These are phyloP conservation scores for Trichoderma afroharzianum DNA, from an alignment of 2,329 filamentous ascomycete species.

Conservation along the genomic window DNA sequence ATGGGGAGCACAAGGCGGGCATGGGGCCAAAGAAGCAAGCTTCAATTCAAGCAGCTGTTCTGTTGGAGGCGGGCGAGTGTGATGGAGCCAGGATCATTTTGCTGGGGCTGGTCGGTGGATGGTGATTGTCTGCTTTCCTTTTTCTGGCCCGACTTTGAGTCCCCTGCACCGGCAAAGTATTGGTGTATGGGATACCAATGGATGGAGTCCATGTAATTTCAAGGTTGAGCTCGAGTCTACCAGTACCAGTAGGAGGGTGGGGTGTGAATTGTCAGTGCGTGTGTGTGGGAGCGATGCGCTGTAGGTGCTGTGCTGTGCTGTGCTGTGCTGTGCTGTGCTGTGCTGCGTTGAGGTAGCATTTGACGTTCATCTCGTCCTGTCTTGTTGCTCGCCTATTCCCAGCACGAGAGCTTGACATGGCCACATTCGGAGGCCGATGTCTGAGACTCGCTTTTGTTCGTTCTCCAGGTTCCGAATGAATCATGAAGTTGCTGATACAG, in stretches of 20 bases:
- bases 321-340: neutral
- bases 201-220: neutral
- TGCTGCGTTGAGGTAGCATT: neutral
- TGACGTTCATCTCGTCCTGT: neutral
- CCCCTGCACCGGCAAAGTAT: neutral
- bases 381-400: neutral
- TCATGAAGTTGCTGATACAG: neutral
- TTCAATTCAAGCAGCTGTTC: neutral
- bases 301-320: neutral
- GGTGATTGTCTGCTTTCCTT: constrained; percentile 8
- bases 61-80: neutral
- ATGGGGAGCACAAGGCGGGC: constrained; percentile 12
- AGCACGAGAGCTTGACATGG: neutral
- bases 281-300: neutral
- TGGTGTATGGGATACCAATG: neutral
- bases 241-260: constrained; percentile 7
- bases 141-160: neutral
- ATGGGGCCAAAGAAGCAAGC: constrained; percentile 12
- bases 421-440: neutral
- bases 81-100: neutral
- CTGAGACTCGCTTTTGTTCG: neutral
- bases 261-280: constrained; percentile 5
- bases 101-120: constrained; percentile 7
- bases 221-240: neutral
- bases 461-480: neutral